Conservation (phyloP, 176 grass and related monocot species). For the Oryza rufipogon region DNA sequence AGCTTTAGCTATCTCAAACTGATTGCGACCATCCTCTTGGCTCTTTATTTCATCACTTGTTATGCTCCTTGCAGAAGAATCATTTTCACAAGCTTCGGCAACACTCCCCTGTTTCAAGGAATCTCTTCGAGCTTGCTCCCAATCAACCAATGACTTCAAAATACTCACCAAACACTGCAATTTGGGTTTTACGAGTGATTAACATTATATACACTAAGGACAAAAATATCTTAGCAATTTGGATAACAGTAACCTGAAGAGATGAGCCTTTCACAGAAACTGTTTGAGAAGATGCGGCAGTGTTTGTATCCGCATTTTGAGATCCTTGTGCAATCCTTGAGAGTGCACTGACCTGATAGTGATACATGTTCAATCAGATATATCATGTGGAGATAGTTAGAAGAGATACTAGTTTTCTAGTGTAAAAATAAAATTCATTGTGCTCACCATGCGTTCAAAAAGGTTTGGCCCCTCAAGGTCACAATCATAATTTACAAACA, state of each 20-base stretch:
- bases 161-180: conserved; percentile 93
- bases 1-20: conserved; percentile 99
- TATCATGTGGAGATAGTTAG: conserved; percentile 28
- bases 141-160: conserved; percentile 97
- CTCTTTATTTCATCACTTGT: conserved; percentile 65
- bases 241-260: conserved; percentile 83
- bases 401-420: background rate
- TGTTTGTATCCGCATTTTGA: conserved; percentile 73
- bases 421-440: conserved; percentile 10
- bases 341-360: conserved; percentile 85
- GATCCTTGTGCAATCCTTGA: conserved; percentile 92
- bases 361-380: conserved; percentile 32
- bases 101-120: conserved; percentile 60
- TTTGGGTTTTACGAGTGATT: conserved; percentile 28
- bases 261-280: conserved; percentile 90
- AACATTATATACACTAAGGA: conserved; percentile 20
- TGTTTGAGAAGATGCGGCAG: conserved; percentile 65
- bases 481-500: conserved; percentile 99
- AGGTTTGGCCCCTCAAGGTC: conserved; percentile 98
- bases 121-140: conserved; percentile 84
- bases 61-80: conserved; percentile 58
- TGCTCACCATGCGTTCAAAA: conserved; percentile 83
- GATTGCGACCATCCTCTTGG: conserved; percentile 79
- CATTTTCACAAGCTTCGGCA: conserved; percentile 56
- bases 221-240: conserved; percentile 20